Base-by-base conservation (phyloP, 2,329 filamentous ascomycete species). In the Colletotrichum filicis region DNA sequence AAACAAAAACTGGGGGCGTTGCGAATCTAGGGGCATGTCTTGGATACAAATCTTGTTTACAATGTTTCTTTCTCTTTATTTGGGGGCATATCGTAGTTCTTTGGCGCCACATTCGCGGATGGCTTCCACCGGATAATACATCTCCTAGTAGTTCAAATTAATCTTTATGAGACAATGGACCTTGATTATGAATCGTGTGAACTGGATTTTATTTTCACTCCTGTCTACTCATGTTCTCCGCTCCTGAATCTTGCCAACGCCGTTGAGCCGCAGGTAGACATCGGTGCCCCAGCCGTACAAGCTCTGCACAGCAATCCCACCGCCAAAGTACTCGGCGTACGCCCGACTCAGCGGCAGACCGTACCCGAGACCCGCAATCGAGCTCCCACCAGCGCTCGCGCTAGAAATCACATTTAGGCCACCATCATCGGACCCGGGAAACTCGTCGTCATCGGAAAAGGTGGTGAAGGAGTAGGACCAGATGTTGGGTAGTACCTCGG, bases 391-490 rank as follows among this genome's bases (percentile, higher is more conserved):
- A 0, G 90, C 91, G 67, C 91, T 92, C 35, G 91, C 91, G 1
- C 89, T 89, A 1, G 93, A 92, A 61, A 98, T 92, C 5, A 92
- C 91, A 78, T 92, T 93, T 74, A 98, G 84, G 0, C 93, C 94
- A 78, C 93, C 94, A 78, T 94, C 87, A 16, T 84, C 83, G 14
- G 84, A 82, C 24, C 82, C 83, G 35, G 83, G 81, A 59, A 84
- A 76, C 5, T 85, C 84, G 55, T 85, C 80, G 70, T 90, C 86
- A 74, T 90, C 94, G 69, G 91, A 92, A 82, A 98, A 98, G 0
- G 97, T 99, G 24, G 96, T 98, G 81, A 98, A 99, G 75, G 94
- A 97, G 82, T 98, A 99, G 7, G 95, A 95, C 95, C 97, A 99
- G 71, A 99, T 95, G 76, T 96, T 92, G 5, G 92, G 92, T 42